Evolutionary conservation across 2,329 filamentous ascomycete genomes (phyloP), one percentile per base, ranked within the genome.

Genomic region (Hypocrella siamensis): DNA sequence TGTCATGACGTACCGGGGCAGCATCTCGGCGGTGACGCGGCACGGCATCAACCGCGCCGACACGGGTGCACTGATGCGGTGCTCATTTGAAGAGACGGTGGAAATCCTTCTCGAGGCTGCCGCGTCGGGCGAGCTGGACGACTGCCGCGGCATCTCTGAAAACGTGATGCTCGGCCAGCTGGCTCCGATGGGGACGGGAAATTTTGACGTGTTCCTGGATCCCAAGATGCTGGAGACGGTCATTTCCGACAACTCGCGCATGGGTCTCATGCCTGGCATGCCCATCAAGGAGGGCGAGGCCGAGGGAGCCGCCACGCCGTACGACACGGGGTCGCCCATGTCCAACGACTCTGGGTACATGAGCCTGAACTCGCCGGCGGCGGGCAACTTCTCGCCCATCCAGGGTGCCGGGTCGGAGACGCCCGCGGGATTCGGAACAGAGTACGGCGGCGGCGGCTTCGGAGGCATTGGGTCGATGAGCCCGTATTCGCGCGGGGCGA

Each of bases 21-120:
- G 80, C 46, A 77, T 98, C 47, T 93, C 93, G 56, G 88, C 90
- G 11, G 88, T 98, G 40, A 98, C 90, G 34, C 82, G 90, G 58
- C 90, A 98, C 52, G 90, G 90, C 60, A 98, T 98, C 63, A 98
- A 98, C 63, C 77, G 90, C 46, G 84, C 88, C 17, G 90, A 98
- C 51, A 98, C 92, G 39, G 90, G 90, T 64, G 92, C 90, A 8
- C 68, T 98, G 46, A 98, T 98, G 90, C 80, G 90, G 55, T 98
- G 92, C 67, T 98, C 90, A 2, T 98, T 98, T 60, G 90, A 98
- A 59, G 92, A 98, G 57, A 98, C 90, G 1, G 90, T 98, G 26
- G 92, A 98, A 52, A 98, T 98, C 64, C 65, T 98, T 32, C 74
- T 98, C 15, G 90, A 98, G 52, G 92, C 90, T 38, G 90, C 90